Conservation (phyloP, 2,329 filamentous ascomycete genomes). For the Penicillium sp. region DNA sequence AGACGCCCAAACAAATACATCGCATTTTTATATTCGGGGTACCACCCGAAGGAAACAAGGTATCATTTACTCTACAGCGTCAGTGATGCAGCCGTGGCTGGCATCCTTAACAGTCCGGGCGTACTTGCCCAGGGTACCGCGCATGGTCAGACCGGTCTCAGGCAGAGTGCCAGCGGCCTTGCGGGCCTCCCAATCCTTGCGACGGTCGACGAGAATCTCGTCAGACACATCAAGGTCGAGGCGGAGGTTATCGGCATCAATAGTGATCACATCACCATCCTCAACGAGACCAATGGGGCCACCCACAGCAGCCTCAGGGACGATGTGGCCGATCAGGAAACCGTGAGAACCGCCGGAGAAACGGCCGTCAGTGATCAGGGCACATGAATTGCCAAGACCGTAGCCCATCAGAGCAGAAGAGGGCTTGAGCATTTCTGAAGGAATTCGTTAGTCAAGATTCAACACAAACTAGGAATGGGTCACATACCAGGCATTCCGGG, state of each 20-base stretch:
- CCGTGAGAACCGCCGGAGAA: conserved; percentile 73
- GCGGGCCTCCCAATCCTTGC: conserved; percentile 59
- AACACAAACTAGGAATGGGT: neutral
- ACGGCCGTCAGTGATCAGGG: conserved; percentile 69
- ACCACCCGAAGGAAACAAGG: conserved; percentile 14
- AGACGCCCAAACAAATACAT: conserved; percentile 18
- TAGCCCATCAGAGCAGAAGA: conserved; percentile 72
- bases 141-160: conserved; percentile 57
- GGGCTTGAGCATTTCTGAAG: conserved; percentile 68
- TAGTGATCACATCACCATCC: conserved; percentile 77
- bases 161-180: conserved; percentile 40
- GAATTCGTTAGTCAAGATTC: conserved; percentile 56
- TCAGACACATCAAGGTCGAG: conserved; percentile 67
- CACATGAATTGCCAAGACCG: conserved; percentile 67
- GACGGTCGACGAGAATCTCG: conserved; percentile 61
- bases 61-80: conserved; percentile 36
- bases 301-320: conserved; percentile 82
- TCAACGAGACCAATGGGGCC: conserved; percentile 81
- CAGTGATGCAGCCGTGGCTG: conserved; percentile 51
- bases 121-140: conserved; percentile 72
- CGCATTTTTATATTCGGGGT: conserved; percentile 19
- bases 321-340: conserved; percentile 84
- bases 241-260: conserved; percentile 73
- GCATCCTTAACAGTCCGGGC: conserved; percentile 52
- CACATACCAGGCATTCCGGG: conserved; percentile 63